Base-by-base conservation (phyloP, 306 rosid species). In the Corylus heterophylla region DNA sequence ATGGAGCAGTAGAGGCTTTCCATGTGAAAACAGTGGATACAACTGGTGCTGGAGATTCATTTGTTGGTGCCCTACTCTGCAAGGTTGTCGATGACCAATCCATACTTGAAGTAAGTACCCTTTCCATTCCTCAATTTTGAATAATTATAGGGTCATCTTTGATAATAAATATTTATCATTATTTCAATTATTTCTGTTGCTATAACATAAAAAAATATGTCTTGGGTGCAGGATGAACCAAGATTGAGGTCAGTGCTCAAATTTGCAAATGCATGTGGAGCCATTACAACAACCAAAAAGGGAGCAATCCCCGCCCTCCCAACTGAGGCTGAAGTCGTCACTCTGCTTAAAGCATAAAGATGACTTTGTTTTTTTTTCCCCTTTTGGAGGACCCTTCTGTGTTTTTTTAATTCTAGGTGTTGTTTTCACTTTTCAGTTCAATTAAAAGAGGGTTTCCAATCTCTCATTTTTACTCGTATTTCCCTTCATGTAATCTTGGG, bases 261-360 rank as follows among this genome's bases (percentile, higher is more conserved):
- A 83, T 94, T 82, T 77, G 85, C 98, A 29, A 94, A 92, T 82
- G 98, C 96, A 54, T 87, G 94, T 81, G 98, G 98, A 86, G 98
- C 98, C 74, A 94, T 94, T 72, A 94, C 98, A 54, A 92, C 98
- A 8, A 92, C 91, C 39, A 88, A 89, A 77, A 94, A 94, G 81
- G 98, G 98, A 44, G 96, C 98, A 75, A 94, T 94, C 47, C 97
- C 97, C 0, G 94, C 97, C 12, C 94, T 94, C 69, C 98, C 98
- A 74, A 75, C 76, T 0, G 94, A 90, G 85, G 67, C 89, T 14
- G 94, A 94, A 2, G 97, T 16, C 10, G 76, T 86, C 37, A 62
- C 48, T 47, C 74, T 94, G 9, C 66, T 90, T 88, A 86, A 90
- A 2, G 87, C 82, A 29, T 82, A 84, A 84, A 31, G 74, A 79